Conservation (phyloP, 371 early-diverging fungal species). For the Mortierella sp. region DNA sequence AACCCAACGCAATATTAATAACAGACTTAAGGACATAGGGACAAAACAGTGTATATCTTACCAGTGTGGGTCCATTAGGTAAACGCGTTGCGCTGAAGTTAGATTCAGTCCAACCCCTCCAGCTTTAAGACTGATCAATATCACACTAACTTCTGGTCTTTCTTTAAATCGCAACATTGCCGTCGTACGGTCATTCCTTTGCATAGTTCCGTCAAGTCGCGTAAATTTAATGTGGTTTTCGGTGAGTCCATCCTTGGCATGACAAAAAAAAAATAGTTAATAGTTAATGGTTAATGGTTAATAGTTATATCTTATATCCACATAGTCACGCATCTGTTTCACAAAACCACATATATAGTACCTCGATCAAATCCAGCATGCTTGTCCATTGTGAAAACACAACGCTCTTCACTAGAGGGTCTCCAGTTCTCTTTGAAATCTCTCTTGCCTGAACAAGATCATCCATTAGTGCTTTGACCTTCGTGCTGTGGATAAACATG, state of each 20-base stretch:
- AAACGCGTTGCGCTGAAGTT: conserved; percentile 82
- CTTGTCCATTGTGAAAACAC: conserved; percentile 91
- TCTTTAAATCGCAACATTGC: conserved; percentile 69
- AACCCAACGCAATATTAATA: neutral
- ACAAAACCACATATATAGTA: conserved; percentile 13
- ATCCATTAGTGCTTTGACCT: conserved; percentile 72
- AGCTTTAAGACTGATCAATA: conserved; percentile 89
- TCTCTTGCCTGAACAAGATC: conserved; percentile 56
- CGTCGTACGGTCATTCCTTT: conserved; percentile 68
- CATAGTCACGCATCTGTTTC: neutral
- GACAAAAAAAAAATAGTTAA: neutral
- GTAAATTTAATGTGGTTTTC: conserved; percentile 62
- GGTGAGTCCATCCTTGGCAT: conserved; percentile 36
- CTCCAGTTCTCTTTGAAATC: conserved; percentile 18
- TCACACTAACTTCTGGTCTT: conserved; percentile 63
- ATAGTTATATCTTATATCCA: neutral
- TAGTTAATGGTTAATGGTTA: neutral
- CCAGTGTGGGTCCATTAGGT: conserved; percentile 70
- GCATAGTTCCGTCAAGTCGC: conserved; percentile 82
- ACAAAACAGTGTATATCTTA: conserved; percentile 24
- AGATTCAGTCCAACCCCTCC: conserved; percentile 93
- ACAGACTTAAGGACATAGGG: too few relatives aligned
- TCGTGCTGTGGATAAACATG: conserved; percentile 64
- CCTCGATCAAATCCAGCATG: conserved; percentile 78
- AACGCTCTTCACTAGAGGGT: conserved; percentile 67